A percentile compares a stretch with the other conserved stretches of the same genome.
Conservation (phyloP, 306 rosid genomes). For the Luffa acutangula region DNA sequence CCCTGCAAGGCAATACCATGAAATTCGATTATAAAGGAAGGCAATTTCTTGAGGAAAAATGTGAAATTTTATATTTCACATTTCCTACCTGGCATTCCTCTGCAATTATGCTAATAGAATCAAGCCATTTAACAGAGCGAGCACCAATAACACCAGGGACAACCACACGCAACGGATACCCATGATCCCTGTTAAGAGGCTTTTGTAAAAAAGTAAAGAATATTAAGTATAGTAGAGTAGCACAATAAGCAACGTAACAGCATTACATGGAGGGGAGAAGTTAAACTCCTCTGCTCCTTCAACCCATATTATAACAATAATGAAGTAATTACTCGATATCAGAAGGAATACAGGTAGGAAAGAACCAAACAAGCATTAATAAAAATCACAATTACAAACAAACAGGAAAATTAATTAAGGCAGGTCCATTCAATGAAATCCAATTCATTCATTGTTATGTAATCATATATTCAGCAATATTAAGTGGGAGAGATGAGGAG, state of each 20-base stretch:
- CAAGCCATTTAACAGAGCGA: conserved; percentile 96
- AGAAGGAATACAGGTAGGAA: background rate
- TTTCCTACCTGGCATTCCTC: conserved; percentile 84
- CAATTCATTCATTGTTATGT: background rate
- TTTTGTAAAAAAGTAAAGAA: conserved; percentile 17
- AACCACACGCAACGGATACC: conserved; percentile 78
- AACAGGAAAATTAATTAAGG: background rate
- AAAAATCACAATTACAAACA: background rate
- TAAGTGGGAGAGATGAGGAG: background rate
- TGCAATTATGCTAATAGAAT: conserved; percentile 46
- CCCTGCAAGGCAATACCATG: conserved; percentile 42
- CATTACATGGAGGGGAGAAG: background rate
- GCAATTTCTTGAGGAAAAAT: background rate
- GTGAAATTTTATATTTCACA: background rate
- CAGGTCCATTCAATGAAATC: background rate
- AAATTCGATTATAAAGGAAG: background rate
- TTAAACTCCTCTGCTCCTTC: background rate
- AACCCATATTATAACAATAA: background rate
- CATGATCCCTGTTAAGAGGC: conserved; percentile 92
- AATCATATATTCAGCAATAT: background rate
- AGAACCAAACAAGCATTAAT: background rate
- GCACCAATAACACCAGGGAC: conserved; percentile 98
- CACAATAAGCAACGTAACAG: background rate
- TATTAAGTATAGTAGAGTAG: background rate
- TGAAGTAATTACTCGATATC: background rate